phyloP scores from a whole-genome alignment of 2,329 filamentous ascomycete genomes.

The Penicillium freii region DNA sequence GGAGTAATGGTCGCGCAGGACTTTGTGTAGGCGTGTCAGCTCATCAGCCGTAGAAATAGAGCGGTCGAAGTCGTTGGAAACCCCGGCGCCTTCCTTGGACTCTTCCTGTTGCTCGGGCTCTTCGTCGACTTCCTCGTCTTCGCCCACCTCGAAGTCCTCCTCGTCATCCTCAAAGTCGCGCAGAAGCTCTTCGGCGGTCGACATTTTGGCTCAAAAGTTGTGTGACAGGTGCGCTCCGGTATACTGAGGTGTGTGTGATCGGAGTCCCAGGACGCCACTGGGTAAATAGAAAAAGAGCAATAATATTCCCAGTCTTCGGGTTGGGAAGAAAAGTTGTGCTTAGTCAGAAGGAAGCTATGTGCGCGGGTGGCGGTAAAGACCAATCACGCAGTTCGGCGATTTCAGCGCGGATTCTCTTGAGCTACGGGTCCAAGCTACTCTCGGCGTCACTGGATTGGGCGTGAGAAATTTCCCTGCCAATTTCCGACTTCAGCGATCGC shows the following conservation, averaged over 20 bases:
- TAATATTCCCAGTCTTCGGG: neutral
- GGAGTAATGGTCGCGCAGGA: constrained; percentile 93
- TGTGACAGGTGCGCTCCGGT: neutral
- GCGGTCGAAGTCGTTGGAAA: constrained; percentile 78
- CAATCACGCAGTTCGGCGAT: constrained; percentile 19
- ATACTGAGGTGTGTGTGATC: neutral
- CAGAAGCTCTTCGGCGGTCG: constrained; percentile 88
- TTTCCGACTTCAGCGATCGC: neutral
- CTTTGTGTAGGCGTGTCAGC: constrained; percentile 91
- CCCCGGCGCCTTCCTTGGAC: constrained; percentile 60
- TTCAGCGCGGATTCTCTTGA: constrained; percentile 13
- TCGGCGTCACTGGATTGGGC: constrained; percentile 3
- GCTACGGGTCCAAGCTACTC: constrained; percentile 1
- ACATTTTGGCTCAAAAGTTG: constrained; percentile 57
- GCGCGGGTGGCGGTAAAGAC: constrained; percentile 23
- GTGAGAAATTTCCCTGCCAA: neutral
- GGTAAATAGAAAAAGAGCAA: constrained; percentile 1
- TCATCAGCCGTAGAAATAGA: constrained; percentile 93
- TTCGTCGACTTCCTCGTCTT: constrained; percentile 62
- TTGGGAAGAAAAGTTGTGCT: constrained; percentile 13
- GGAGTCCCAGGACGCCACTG: neutral
- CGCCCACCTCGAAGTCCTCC: constrained; percentile 66
- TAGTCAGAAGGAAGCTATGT: constrained; percentile 20
- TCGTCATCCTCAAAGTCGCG: constrained; percentile 82
- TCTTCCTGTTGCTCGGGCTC: constrained; percentile 58